Base-by-base conservation (phyloP, 352 stramenopile genomes). In the Globisporangium megalacanthum region DNA sequence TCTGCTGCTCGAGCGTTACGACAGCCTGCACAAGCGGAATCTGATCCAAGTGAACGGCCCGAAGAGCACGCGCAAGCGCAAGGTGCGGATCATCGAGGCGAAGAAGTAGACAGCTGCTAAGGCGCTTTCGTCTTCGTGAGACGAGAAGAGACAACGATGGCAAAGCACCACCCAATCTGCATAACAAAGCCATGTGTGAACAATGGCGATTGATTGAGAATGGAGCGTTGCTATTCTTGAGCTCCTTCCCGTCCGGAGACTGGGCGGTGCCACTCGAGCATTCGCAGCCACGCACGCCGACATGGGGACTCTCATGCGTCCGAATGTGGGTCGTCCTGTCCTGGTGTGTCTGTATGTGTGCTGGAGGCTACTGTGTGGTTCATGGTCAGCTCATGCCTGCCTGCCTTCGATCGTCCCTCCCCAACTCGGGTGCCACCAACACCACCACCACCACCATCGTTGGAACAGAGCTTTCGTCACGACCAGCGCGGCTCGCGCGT, bases 1-100 rank as follows among this genome's bases (percentile, higher is more conserved):
- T 56, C 77, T 82, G 42, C 65, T 94, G 19, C 65, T 92, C 47
- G 85, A 94, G 56, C 82, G 85, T 35, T 93, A 87, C 62, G 85
- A 94, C 65, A 92, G 78, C 72, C 62, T 94, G 51, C 85, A 91
- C 78, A 90, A 92, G 72, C 83, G 85, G 58, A 94, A 93, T 66
- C 72, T 87, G 78, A 88, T 94, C 56, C 68, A 89, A 47, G 75
- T 89, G 56, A 86, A 83, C 37, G 66, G 77, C 36, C 74, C 76
- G n/a, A 73, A 69, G 50, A 70, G 75, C 60, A 83, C 77, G 29
- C 66, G 68, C 65, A 92, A 92, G 68, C 66, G 69, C 58, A 92
- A 92, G 70, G 67, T 89, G 56, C 83, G 77, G 59, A 88, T 89
- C 56, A 88, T 91, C 61, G 79, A 89, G 57, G 71, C 66, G 33